Percentiles rank a stretch among this genome's conserved stretches.
These are phyloP conservation scores for Elongisporangium undulatum DNA, from an alignment of 352 stramenopile genomes.

Conservation along the genomic window DNA sequence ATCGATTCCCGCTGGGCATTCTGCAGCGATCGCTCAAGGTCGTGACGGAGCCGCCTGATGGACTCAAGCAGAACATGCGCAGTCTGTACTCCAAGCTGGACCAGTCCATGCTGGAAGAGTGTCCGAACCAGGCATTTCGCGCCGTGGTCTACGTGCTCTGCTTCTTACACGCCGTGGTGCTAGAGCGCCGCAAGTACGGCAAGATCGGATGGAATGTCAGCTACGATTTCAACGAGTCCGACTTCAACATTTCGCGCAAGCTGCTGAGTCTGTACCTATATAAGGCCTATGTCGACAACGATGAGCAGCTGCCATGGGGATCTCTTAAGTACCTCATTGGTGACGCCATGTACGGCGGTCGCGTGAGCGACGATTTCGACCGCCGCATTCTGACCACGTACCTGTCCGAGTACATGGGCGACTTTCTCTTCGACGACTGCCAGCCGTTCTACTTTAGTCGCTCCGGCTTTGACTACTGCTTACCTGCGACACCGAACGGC, in stretches of 20 bases:
- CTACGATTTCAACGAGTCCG: constrained; percentile 97
- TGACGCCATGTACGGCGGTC: constrained; percentile 96
- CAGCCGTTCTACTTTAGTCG: constrained; percentile 93
- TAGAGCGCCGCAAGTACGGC: constrained; percentile 95
- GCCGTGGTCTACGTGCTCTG: constrained; percentile 95
- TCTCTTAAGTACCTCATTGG: constrained; percentile 95
- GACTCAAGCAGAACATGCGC: constrained; percentile 96
- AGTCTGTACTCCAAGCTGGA: constrained; percentile 92
- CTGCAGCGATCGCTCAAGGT: constrained; percentile 94
- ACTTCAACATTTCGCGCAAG: constrained; percentile 93
- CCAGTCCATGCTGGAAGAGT: constrained; percentile 89
- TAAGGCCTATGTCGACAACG: constrained; percentile 90
- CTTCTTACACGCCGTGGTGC: constrained; percentile 94
- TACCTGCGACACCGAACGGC: constrained; percentile 34
- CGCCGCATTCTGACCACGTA: constrained; percentile 93
- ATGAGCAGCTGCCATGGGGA: constrained; percentile 93
- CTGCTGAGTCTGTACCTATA: constrained; percentile 91
- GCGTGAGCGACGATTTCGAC: constrained; percentile 96
- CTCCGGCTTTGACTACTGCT: constrained; percentile 92
- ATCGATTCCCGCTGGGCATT: constrained; percentile 94
- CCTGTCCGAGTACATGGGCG: constrained; percentile 95
- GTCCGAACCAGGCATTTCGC: constrained; percentile 88
- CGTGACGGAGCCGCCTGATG: constrained; percentile 94
- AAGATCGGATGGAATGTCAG: constrained; percentile 97
- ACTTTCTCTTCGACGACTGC: constrained; percentile 95